Conservation (phyloP, 805 yeast species). For the Wickerhamiella cacticola region DNA sequence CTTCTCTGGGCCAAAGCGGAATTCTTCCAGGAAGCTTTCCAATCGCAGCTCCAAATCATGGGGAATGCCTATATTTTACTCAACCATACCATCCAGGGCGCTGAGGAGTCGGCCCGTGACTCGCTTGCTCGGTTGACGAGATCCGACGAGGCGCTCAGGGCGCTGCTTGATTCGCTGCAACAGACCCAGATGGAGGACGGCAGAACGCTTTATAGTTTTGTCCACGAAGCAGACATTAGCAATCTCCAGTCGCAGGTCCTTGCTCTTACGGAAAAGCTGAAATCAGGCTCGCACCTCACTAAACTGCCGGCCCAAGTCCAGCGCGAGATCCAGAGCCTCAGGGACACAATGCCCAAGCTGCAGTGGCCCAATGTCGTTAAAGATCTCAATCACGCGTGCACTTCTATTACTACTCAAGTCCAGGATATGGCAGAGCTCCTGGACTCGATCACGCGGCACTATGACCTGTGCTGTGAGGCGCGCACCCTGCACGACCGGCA, state of each 20-base stretch:
- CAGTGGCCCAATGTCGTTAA: constrained; percentile 24
- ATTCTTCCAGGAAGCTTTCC: constrained; percentile 37
- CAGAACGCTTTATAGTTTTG: constrained; percentile 16
- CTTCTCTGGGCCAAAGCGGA: constrained; percentile 34
- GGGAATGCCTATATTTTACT: constrained; percentile 30
- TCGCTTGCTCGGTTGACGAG: constrained; percentile 12
- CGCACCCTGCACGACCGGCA: constrained; percentile 29
- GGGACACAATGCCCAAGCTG: constrained; percentile 16
- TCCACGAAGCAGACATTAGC: constrained; percentile 19
- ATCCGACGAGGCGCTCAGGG: constrained; percentile 18
- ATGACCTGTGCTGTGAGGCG: constrained; percentile 60
- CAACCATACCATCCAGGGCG: constrained; percentile 21
- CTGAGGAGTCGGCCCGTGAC: constrained; percentile 14
- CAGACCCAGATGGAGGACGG: constrained; percentile 16
- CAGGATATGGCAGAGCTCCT: constrained; percentile 57
- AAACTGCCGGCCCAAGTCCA: constrained; percentile 16
- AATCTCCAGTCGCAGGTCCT: constrained; percentile 14
- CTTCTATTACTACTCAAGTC: constrained; percentile 34
- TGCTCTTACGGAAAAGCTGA: constrained; percentile 13
- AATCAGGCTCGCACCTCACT: constrained; percentile 13
- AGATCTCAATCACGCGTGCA: constrained; percentile 21
- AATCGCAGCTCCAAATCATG: constrained; percentile 34
- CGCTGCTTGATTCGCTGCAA: constrained; percentile 17
- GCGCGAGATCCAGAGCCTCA: constrained; percentile 16
- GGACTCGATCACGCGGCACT: constrained; percentile 65